These are phyloP conservation scores for Quillaja saponaria DNA, from an alignment of 306 rosid genomes.

Conservation along the genomic window DNA sequence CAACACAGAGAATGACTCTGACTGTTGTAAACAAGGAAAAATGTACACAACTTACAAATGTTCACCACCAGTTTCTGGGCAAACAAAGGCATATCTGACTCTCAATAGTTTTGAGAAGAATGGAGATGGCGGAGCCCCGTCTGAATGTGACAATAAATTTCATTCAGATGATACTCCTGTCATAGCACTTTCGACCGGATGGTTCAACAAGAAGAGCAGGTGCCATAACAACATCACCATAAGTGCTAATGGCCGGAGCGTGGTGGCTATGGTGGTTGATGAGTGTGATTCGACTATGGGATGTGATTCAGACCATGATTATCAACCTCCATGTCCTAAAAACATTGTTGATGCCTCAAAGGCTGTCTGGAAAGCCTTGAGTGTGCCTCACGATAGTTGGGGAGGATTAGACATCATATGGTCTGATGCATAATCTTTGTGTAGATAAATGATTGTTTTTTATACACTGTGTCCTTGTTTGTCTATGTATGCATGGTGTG, in stretches of 20 bases:
- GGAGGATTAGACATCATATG: conserved; percentile 15
- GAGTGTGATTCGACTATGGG: conserved; percentile 44
- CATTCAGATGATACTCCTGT: conserved; percentile 26
- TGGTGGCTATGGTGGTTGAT: conserved; percentile 44
- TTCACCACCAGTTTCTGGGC: neutral
- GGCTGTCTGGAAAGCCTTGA: conserved; percentile 27
- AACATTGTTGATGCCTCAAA: conserved; percentile 27
- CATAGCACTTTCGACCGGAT: conserved; percentile 42
- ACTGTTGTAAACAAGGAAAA: no score
- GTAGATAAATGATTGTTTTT: no score
- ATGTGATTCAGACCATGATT: no score
- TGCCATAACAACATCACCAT: no score
- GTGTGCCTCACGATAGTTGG: neutral
- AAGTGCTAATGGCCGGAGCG: conserved; percentile 35
- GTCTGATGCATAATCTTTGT: conserved; percentile 11
- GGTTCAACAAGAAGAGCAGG: no score
- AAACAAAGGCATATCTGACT: conserved; percentile 11
- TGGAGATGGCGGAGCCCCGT: conserved; percentile 7
- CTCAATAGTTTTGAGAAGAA: neutral
- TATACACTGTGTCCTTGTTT: no score
- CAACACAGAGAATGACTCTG: conserved; percentile 22
- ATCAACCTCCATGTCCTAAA: conserved; percentile 19
- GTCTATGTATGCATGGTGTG: no score
- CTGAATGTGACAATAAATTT: conserved; percentile 3
- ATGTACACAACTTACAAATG: neutral